These are phyloP conservation scores for Huntiella savannae DNA, from an alignment of 2,329 filamentous ascomycete species.

Conservation along the genomic window DNA sequence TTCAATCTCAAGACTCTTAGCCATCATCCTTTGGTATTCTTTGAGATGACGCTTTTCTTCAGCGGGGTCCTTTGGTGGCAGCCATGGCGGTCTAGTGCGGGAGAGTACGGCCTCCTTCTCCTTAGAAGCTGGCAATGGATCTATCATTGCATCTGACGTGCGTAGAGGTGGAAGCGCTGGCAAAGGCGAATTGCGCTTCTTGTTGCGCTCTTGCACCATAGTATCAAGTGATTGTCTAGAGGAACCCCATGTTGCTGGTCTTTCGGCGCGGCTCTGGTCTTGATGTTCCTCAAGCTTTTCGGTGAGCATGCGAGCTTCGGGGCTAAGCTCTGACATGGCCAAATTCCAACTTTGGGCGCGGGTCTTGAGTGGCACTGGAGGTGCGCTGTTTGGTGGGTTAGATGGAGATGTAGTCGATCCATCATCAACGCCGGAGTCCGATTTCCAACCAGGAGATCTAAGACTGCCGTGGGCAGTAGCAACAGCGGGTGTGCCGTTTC, in stretches of 20 bases:
- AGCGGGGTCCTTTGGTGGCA: slow-evolving; percentile 70
- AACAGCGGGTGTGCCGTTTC: slow-evolving; percentile 44
- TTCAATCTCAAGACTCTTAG: slow-evolving; percentile 38
- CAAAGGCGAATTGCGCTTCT: slow-evolving; percentile 27
- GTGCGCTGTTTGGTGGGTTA: slow-evolving; percentile 14
- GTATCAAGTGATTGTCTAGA: slow-evolving; percentile 12
- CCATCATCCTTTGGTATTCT: slow-evolving; percentile 73
- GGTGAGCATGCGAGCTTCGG: slow-evolving; percentile 56
- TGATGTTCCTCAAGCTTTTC: slow-evolving; percentile 67
- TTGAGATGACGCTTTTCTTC: slow-evolving; percentile 81
- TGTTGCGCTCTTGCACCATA: slow-evolving; percentile 13
- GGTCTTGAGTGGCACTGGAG: slow-evolving; percentile 26
- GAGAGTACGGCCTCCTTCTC: slow-evolving; percentile 74
- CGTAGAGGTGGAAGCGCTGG: slow-evolving; percentile 51
- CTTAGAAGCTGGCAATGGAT: slow-evolving; percentile 65
- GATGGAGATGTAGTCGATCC: slow-evolving; percentile 11
- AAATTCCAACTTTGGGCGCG: slow-evolving; percentile 59
- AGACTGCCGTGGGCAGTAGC: slow-evolving; percentile 41
- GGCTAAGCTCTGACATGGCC: slow-evolving; percentile 46
- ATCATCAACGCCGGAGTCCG: slow-evolving; percentile 21
- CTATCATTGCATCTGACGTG: slow-evolving; percentile 63
- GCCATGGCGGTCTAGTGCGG: slow-evolving; percentile 63
- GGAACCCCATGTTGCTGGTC: slow-evolving; percentile 13
- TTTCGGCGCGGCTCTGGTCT: slow-evolving; percentile 25
- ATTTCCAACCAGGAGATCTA: slow-evolving; percentile 35